Evolutionary conservation across 164 flowering plant species (phyloP).

Genomic region (Dillenia turbinata): DNA sequence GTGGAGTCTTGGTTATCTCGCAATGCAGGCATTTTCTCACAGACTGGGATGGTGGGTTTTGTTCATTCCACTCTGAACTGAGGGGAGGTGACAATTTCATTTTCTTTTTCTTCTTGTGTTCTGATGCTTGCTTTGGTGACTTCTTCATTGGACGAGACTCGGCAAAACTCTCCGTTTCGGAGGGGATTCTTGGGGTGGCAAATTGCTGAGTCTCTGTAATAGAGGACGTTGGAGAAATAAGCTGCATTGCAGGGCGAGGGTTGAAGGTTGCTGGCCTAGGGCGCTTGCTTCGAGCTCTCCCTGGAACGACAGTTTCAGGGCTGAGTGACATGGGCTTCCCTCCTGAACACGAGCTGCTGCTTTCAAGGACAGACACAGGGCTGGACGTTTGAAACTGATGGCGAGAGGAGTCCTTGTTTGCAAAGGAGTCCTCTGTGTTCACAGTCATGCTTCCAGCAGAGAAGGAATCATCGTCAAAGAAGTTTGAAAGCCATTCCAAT

Average conservation of each 20-base stretch:
- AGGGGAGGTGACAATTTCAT: conserved; percentile 28
- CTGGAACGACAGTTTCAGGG: conserved; percentile 29
- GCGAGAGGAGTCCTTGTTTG: conserved; percentile 22
- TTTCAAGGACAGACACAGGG: conserved; percentile 82
- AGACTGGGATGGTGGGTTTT: conserved; percentile 7
- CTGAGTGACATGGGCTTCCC: conserved; percentile 35
- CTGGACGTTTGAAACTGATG: conserved; percentile 59
- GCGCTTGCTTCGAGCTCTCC: conserved; percentile 85
- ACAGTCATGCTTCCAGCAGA: conserved; percentile 50
- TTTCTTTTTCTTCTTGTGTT: conserved; percentile 61
- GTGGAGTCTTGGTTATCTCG: conserved; percentile 88
- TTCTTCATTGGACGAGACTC: conserved; percentile 45
- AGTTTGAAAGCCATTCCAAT: conserved; percentile 82
- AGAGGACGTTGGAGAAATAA: conserved; percentile 42
- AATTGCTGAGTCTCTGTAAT: conserved; percentile 16
- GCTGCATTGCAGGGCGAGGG: conserved; percentile 51
- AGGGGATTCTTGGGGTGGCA: conserved; percentile 15
- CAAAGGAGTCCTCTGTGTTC: conserved; percentile 25
- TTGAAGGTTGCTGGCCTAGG: conserved; percentile 71
- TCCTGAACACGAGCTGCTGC: conserved; percentile 67
- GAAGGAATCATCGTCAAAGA: conserved; percentile 76
- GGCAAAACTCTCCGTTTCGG: conserved; percentile 42
- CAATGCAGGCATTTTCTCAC: conserved; percentile 88
- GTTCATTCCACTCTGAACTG: conserved; percentile 11
- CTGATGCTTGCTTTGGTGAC: conserved; percentile 21